phyloP scores from a whole-genome alignment of 2,329 filamentous ascomycete species.

The Tetracladium maxilliforme region DNA sequence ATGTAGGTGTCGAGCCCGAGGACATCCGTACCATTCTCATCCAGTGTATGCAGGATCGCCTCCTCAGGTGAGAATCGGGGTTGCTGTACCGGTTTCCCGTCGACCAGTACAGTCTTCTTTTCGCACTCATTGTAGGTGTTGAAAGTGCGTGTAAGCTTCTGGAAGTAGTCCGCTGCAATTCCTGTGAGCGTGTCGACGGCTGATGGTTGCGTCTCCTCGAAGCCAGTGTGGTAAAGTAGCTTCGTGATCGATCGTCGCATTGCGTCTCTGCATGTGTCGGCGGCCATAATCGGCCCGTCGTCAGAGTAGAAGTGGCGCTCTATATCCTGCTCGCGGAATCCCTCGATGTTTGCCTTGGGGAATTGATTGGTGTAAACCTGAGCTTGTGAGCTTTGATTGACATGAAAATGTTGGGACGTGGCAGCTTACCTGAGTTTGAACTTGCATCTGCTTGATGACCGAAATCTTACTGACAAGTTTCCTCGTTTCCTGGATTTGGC shows the following conservation, averaged over 20 bases:
- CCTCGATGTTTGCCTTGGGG: constrained; percentile 84
- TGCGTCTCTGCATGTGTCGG: constrained; percentile 67
- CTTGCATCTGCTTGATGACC: constrained; percentile 98
- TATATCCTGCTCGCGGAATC: constrained; percentile 76
- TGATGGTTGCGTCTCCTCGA: constrained; percentile 92
- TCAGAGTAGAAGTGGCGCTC: constrained; percentile 83
- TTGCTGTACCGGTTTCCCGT: constrained; percentile 30
- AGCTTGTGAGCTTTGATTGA: constrained; percentile 2
- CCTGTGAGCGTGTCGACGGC: constrained; percentile 84
- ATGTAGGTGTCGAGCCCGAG: constrained; percentile 74
- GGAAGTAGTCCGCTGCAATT: constrained; percentile 78
- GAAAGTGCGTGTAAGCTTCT: constrained; percentile 66
- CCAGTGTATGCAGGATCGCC: constrained; percentile 70
- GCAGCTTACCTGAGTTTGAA: constrained; percentile 71
- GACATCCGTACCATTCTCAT: constrained; percentile 71
- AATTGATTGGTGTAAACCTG: constrained; percentile 97
- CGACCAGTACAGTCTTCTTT: constrained; percentile 28
- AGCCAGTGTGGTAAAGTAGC: constrained; percentile 89
- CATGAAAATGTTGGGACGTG: neutral
- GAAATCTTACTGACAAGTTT: constrained; percentile 94
- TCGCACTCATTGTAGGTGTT: constrained; percentile 75
- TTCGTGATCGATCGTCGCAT: constrained; percentile 86
- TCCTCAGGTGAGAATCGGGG: constrained; percentile 71
- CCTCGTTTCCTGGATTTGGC: constrained; percentile 90
- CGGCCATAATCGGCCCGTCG: constrained; percentile 75